A percentile compares a stretch with the other conserved stretches of the same genome.
These are phyloP conservation scores for Usnea hakonensis DNA, from an alignment of 495 filamentous ascomycete species.

Conservation along the genomic window DNA sequence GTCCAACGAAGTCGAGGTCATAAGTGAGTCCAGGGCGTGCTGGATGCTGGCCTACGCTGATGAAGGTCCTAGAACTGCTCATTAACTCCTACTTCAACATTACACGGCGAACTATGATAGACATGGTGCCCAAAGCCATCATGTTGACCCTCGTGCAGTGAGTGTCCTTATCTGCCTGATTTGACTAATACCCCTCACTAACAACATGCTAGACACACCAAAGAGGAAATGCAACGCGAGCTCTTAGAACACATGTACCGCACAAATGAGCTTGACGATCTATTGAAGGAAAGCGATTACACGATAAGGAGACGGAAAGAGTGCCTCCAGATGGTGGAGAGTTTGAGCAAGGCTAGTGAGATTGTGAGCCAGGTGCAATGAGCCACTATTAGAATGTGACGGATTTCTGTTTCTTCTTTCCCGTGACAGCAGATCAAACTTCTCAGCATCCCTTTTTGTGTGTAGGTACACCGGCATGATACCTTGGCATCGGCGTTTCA, in stretches of 20 bases:
- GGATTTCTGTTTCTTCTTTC: neutral
- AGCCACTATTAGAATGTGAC: slow-evolving; percentile 7
- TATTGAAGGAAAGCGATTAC: slow-evolving; percentile 97
- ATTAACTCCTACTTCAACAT: slow-evolving; percentile 98
- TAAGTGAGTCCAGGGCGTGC: slow-evolving; percentile 61
- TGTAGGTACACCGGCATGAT: neutral
- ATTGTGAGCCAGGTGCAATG: slow-evolving; percentile 97
- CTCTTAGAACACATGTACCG: slow-evolving; percentile 98
- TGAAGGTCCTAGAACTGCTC: slow-evolving; percentile 60
- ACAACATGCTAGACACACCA: slow-evolving; percentile 59
- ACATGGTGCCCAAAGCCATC: slow-evolving; percentile 99
- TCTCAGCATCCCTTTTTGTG: neutral
- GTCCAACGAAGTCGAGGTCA: slow-evolving; percentile 91
- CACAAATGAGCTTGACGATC: slow-evolving; percentile 76
- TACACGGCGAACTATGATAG: slow-evolving; percentile 95
- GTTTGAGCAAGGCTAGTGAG: slow-evolving; percentile 76
- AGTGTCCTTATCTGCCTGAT: slow-evolving; percentile 28
- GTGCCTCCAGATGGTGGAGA: slow-evolving; percentile 98
- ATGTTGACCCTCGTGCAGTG: slow-evolving; percentile 96
- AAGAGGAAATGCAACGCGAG: slow-evolving; percentile 98
- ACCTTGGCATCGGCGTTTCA: neutral
- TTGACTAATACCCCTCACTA: slow-evolving; percentile 8
- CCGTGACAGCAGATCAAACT: neutral
- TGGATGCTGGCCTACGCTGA: slow-evolving; percentile 14
- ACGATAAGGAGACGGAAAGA: slow-evolving; percentile 92